Base-by-base conservation (phyloP, 495 filamentous ascomycete genomes). In the Xanthoparmelia taractica region DNA sequence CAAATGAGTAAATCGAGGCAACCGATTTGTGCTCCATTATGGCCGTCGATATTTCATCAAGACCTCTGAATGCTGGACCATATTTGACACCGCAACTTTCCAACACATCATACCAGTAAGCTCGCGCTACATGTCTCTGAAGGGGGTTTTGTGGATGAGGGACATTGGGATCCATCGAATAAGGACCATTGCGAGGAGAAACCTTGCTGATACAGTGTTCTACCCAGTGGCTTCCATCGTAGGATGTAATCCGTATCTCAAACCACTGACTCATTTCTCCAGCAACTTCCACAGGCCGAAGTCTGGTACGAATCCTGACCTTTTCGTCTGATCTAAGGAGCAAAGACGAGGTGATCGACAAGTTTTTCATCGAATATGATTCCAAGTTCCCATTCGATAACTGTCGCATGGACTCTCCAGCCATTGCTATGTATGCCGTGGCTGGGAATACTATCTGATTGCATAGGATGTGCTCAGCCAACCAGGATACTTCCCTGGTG, bases 21-120 rank as follows among this genome's bases (percentile, higher is more conserved):
- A 57, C 18, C 10, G 55, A 17, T 38, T 38, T 25, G 34, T 57
- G 33, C 5, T 57, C 20, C 15, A 2, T 38, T 23, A 57, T 1
- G 11, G 33, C 55, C 34, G 55, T 38, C 25, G 55, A 57, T 57
- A 57, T 57, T 38, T 25, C 55, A 40, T 57, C 17, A 25, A 57
- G 55, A 23, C 55, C 55, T 57, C 25, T 2, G 33, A 57, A 57
- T 40, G 55, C 34, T 57, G 55, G 55, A 11, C 55, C 55, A 11
- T 57, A 57, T 57, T 38, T 57, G 34, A 57, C 17, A 57, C 55
- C 55, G 38, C 1, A 6, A 25, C 25, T 57, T 5, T 57, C 55
- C 15, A 40, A 57, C 34, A 57, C 34, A 37, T 57, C 55, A 12
- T 57, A 57, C 55, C 55, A 57, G 25, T 57, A 57, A 57, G 34